A percentile compares a stretch with the other conserved stretches of the same genome.
These are phyloP conservation scores for Globisporangium carolinianum DNA, from an alignment of 352 stramenopile genomes.

Conservation along the genomic window DNA sequence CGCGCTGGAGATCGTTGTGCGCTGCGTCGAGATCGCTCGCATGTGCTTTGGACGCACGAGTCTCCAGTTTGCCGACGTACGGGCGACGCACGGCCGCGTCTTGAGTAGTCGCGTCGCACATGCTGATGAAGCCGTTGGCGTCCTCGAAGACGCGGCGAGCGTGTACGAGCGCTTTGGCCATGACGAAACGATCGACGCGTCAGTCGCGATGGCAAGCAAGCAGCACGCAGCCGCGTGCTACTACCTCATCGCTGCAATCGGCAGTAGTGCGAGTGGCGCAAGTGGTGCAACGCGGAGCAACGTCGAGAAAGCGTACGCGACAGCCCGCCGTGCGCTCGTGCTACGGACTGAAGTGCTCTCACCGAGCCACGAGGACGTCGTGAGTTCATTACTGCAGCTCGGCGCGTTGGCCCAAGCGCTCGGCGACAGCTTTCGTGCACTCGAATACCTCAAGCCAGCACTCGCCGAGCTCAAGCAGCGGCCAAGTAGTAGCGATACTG, in stretches of 20 bases:
- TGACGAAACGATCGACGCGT: slow-evolving; percentile 6
- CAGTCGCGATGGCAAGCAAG: slow-evolving; percentile 14
- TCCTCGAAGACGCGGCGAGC: slow-evolving; percentile 47
- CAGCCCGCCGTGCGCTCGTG: slow-evolving; percentile 25
- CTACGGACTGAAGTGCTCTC: slow-evolving; percentile 28
- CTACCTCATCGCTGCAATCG: slow-evolving; percentile 23
- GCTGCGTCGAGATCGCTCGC: slow-evolving; percentile 23
- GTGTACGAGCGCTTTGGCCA: slow-evolving; percentile 44
- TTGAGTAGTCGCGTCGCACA: slow-evolving; percentile 14
- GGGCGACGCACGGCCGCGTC: slow-evolving; percentile 30
- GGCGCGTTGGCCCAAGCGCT: slow-evolving; percentile 29
- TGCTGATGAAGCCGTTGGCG: slow-evolving; percentile 25
- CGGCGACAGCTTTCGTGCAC: slow-evolving; percentile 41
- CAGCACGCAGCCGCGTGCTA: slow-evolving; percentile 26
- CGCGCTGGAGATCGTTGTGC: slow-evolving; percentile 18
- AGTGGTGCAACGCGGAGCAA: slow-evolving; percentile 10
- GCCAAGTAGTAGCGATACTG: slow-evolving; percentile 2
- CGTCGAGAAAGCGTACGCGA: slow-evolving; percentile 35
- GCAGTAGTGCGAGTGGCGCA: slow-evolving; percentile 2
- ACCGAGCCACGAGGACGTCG: slow-evolving; percentile 19
- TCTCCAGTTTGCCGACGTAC: slow-evolving; percentile 41
- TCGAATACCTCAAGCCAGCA: slow-evolving; percentile 42
- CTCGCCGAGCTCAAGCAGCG: slow-evolving; percentile 25
- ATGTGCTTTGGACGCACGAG: slow-evolving; percentile 40
- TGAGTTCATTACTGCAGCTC: slow-evolving; percentile 42